Evolutionary conservation across 768 basidiomycete genomes (phyloP).

Genomic region (Boletales sp.): DNA sequence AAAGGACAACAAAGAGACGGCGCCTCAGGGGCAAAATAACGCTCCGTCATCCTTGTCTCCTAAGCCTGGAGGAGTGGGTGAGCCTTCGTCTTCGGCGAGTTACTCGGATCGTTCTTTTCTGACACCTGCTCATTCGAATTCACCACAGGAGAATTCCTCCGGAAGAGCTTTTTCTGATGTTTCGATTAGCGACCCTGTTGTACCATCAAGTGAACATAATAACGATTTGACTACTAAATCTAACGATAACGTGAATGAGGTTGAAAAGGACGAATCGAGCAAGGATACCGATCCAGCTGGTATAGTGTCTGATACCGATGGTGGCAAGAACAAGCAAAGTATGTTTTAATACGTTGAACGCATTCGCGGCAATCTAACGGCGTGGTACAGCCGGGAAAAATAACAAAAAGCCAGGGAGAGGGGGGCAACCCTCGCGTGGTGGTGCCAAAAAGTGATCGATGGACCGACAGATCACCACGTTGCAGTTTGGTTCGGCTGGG

Average conservation of each 20-base stretch:
- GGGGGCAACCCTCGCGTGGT: neutral
- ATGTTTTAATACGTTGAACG: neutral
- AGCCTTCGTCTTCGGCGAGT: slow-evolving; percentile 33
- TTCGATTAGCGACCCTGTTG: slow-evolving; percentile 22
- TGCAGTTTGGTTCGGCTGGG: slow-evolving; percentile 1
- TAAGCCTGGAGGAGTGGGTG: slow-evolving; percentile 22
- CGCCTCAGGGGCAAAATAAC: neutral
- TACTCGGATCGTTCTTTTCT: slow-evolving; percentile 18
- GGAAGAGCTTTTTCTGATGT: slow-evolving; percentile 6
- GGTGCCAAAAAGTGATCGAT: neutral
- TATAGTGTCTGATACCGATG: slow-evolving; percentile 21
- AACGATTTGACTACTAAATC: slow-evolving; percentile 21
- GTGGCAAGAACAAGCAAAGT: slow-evolving; percentile 12
- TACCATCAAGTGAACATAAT: slow-evolving; percentile 25
- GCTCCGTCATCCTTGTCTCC: neutral
- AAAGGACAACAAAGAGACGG: slow-evolving; percentile 8
- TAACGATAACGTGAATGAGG: slow-evolving; percentile 20
- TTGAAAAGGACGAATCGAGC: slow-evolving; percentile 25
- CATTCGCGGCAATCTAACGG: slow-evolving; percentile 6
- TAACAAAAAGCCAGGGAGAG: neutral
- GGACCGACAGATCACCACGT: neutral
- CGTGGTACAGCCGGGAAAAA: neutral
- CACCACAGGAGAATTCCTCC: slow-evolving; percentile 12
- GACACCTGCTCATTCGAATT: slow-evolving; percentile 27
- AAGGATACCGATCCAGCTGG: slow-evolving; percentile 20